Percentiles rank a stretch among this genome's conserved stretches.
Evolutionary conservation across 2,329 filamentous ascomycete genomes (phyloP).

Genomic region (Aspergillus transmontanensis): DNA sequence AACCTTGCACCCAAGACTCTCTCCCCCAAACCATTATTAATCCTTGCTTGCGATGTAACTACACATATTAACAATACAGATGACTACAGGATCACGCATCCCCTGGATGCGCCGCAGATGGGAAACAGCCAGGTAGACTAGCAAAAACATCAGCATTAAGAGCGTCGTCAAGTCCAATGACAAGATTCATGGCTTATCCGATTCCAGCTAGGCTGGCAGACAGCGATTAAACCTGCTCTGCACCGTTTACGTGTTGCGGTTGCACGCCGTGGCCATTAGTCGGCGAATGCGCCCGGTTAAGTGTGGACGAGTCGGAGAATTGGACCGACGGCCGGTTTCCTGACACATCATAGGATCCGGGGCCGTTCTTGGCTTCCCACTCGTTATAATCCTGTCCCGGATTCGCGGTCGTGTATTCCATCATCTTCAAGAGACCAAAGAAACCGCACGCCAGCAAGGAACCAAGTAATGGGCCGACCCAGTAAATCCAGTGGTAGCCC

Average conservation of each 20-base stretch:
- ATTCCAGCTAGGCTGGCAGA: neutral
- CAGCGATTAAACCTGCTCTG: neutral
- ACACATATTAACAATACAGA: neutral
- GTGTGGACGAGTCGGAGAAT: constrained; percentile 18
- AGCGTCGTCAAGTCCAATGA: neutral
- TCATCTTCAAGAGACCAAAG: constrained; percentile 51
- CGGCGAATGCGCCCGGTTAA: constrained; percentile 16
- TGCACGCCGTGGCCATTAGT: neutral
- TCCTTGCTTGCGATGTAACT: neutral
- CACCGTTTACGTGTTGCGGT: neutral
- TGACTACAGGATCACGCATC: neutral
- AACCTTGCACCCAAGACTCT: neutral
- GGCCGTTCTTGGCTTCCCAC: constrained; percentile 30
- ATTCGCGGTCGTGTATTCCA: constrained; percentile 48
- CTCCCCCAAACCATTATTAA: neutral
- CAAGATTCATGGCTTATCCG: neutral
- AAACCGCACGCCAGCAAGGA: constrained; percentile 52
- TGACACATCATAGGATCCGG: constrained; percentile 23
- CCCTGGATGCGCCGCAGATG: neutral
- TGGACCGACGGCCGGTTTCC: constrained; percentile 16
- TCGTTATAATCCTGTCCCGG: constrained; percentile 59
- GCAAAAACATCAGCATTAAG: too few species aligned
- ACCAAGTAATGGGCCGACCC: constrained; percentile 51
- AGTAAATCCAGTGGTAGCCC: constrained; percentile 55
- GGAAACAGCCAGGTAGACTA: neutral